phyloP scores from a whole-genome alignment of 176 grass and related monocot species.

The Cenchrus fungigraminus region DNA sequence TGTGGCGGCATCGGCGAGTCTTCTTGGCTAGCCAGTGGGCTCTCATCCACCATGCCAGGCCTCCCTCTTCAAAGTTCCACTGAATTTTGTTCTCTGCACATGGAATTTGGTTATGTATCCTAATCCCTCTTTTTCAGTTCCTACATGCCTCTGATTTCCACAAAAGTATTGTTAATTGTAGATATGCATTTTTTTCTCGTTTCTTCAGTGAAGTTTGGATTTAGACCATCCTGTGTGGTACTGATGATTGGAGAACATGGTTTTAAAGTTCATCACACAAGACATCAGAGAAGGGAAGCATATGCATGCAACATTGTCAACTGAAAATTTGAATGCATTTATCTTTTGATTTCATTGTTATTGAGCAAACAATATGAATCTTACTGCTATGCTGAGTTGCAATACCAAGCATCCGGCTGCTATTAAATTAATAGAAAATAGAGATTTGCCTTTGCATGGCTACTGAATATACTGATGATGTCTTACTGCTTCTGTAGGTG shows the following conservation, averaged over 20 bases:
- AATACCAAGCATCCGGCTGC: background rate
- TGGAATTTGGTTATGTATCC: constrained; percentile 12
- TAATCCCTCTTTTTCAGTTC: background rate
- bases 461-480: background rate
- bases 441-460: background rate
- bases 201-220: background rate
- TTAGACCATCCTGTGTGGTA: background rate
- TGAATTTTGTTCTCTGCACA: background rate
- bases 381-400: background rate
- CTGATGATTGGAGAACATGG: background rate
- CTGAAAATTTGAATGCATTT: background rate
- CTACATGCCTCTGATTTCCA: background rate
- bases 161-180: too few species aligned
- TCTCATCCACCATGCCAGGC: constrained; percentile 64
- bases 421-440: background rate
- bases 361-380: background rate
- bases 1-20: constrained; percentile 50
- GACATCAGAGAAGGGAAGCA: background rate
- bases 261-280: background rate
- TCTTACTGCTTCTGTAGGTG: constrained; percentile 1
- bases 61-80: constrained; percentile 15
- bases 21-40: constrained; percentile 63
- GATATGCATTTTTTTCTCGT: background rate
- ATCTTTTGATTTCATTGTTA: background rate
- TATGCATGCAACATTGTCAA: background rate